phyloP scores from a whole-genome alignment of 2,329 filamentous ascomycete species.

The Botrytis byssoidea region DNA sequence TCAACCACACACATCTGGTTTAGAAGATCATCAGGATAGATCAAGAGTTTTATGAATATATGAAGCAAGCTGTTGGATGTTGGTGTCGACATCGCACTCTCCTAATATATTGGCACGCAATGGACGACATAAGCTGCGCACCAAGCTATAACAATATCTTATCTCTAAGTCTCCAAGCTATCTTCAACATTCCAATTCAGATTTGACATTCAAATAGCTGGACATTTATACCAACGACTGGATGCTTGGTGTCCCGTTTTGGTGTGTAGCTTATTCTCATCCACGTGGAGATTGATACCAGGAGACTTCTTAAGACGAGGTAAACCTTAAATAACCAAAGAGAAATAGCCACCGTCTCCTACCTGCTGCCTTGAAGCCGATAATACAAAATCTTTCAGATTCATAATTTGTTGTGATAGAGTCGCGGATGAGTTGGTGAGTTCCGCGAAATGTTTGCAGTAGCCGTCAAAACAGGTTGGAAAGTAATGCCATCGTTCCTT shows the following conservation, averaged over 20 bases:
- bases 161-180: background rate
- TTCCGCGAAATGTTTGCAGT: background rate
- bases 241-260: background rate
- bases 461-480: background rate
- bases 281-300: background rate
- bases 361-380: background rate
- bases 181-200: background rate
- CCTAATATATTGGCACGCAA: background rate
- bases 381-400: background rate
- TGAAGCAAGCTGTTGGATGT: background rate
- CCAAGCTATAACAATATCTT: background rate
- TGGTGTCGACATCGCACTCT: background rate
- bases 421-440: background rate
- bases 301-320: background rate
- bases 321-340: background rate
- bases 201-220: background rate
- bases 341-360: background rate
- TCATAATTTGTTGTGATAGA: background rate
- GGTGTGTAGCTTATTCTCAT: background rate
- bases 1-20: background rate
- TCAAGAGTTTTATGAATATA: background rate
- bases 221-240: background rate
- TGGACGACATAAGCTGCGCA: background rate
- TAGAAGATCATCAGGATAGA: background rate
- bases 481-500: background rate